Percentiles rank a stretch among this genome's conserved stretches.
Evolutionary conservation across 306 rosid species (phyloP).

Genomic region (Lablab purpureus): DNA sequence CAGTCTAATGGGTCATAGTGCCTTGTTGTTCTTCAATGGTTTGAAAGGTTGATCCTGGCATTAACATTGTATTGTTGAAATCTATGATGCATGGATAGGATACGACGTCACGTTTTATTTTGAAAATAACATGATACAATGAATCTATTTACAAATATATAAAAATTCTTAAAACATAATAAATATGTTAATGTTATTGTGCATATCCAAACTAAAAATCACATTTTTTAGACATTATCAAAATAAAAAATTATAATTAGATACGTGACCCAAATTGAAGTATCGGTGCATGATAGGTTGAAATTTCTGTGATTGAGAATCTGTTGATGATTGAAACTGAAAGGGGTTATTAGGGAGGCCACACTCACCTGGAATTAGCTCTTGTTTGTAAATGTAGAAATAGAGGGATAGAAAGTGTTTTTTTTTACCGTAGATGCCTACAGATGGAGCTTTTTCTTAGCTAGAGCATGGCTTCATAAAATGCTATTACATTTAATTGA

Average conservation of each 20-base stretch:
- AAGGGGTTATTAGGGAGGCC: slow-evolving; percentile 24
- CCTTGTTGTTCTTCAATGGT: slow-evolving; percentile 15
- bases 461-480: background rate
- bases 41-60: slow-evolving; percentile 24
- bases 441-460: background rate
- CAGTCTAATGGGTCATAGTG: background rate
- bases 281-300: no score
- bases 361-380: slow-evolving; percentile 1
- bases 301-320: background rate
- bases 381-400: slow-evolving; percentile 8
- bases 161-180: no score
- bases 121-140: no score
- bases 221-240: no score
- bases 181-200: no score
- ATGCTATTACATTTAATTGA: slow-evolving; percentile 35
- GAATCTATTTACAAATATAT: no score
- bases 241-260: no score
- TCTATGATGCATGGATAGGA: no score
- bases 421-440: background rate
- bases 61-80: background rate
- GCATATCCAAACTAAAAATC: no score
- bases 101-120: no score
- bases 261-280: no score
- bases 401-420: background rate
- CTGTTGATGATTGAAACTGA: background rate